phyloP scores from a whole-genome alignment of 2,329 filamentous ascomycete species.

The Fusarium chlamydosporum region DNA sequence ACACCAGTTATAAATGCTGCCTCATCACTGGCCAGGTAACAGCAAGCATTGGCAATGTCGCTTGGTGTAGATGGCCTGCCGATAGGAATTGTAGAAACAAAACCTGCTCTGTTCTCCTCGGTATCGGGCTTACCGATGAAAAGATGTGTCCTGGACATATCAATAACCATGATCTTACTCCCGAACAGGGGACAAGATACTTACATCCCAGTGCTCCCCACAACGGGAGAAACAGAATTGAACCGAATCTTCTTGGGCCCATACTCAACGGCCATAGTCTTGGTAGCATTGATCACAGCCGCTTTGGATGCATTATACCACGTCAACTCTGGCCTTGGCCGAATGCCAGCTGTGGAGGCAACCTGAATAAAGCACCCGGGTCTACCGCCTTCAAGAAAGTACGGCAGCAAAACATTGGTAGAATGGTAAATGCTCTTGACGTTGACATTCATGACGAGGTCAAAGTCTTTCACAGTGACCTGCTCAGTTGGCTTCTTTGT shows the following conservation, averaged over 20 bases:
- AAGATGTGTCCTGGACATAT: conserved; percentile 15
- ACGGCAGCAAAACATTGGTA: conserved; percentile 70
- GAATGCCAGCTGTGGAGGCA: conserved; percentile 70
- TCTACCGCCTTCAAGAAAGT: conserved; percentile 69
- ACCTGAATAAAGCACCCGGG: conserved; percentile 75
- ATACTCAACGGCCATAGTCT: conserved; percentile 78
- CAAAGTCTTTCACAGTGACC: conserved; percentile 76
- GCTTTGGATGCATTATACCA: conserved; percentile 81
- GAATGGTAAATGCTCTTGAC: conserved; percentile 76
- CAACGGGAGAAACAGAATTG: conserved; percentile 79
- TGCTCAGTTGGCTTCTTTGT: conserved; percentile 72
- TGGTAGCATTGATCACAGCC: conserved; percentile 72
- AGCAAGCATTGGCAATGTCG: conserved; percentile 79
- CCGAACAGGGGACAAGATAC: not conserved
- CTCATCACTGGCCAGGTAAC: conserved; percentile 80
- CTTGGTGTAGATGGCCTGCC: conserved; percentile 58
- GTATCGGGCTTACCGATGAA: conserved; percentile 76
- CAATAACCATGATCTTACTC: too few relatives aligned
- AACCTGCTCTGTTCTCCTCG: conserved; percentile 70
- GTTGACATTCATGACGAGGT: conserved; percentile 76
- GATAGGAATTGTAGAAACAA: conserved; percentile 67
- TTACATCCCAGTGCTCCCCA: conserved; percentile 59
- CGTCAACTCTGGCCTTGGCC: conserved; percentile 73
- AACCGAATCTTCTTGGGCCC: conserved; percentile 80
- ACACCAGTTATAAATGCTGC: conserved; percentile 79